Evolutionary conservation across 352 stramenopile genomes (phyloP).

Genomic region (Phytopythium litorale): DNA sequence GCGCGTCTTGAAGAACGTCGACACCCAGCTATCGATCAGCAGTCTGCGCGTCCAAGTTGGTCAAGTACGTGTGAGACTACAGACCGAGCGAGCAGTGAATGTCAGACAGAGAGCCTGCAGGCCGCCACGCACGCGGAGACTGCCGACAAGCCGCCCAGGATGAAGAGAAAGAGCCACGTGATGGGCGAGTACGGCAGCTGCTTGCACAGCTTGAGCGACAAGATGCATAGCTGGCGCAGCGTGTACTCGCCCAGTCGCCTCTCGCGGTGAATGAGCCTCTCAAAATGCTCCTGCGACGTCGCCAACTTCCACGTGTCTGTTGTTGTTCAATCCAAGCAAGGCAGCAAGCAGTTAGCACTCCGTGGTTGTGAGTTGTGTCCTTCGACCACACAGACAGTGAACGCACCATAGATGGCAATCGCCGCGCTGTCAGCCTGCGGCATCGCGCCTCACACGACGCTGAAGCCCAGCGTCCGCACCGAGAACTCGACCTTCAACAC

Average conservation of each 20-base stretch:
- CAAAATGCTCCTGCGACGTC: slow-evolving; percentile 62
- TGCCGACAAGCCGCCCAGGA: slow-evolving; percentile 52
- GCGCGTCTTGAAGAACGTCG: slow-evolving; percentile 59
- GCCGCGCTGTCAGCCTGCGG: background rate
- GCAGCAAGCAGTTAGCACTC: background rate
- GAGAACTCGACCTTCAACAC: background rate
- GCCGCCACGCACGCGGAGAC: slow-evolving; percentile 46
- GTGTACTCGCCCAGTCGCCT: slow-evolving; percentile 41
- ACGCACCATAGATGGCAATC: slow-evolving; percentile 4
- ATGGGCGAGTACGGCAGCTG: slow-evolving; percentile 79
- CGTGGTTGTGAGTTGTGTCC: background rate
- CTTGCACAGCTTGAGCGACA: slow-evolving; percentile 60
- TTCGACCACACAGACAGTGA: background rate
- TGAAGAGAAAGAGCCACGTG: slow-evolving; percentile 73
- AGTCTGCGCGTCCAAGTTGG: slow-evolving; percentile 21
- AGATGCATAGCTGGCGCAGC: slow-evolving; percentile 51
- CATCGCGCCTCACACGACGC: background rate
- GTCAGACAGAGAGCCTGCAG: background rate
- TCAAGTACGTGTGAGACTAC: background rate
- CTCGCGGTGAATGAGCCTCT: slow-evolving; percentile 49
- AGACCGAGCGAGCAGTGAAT: background rate
- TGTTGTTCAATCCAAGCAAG: background rate
- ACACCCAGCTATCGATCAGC: slow-evolving; percentile 63
- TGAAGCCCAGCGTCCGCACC: background rate
- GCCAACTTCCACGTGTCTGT: slow-evolving; percentile 70